These are phyloP conservation scores for Adansonia madagascariensis DNA, from an alignment of 441 rosid species.

Conservation along the genomic window DNA sequence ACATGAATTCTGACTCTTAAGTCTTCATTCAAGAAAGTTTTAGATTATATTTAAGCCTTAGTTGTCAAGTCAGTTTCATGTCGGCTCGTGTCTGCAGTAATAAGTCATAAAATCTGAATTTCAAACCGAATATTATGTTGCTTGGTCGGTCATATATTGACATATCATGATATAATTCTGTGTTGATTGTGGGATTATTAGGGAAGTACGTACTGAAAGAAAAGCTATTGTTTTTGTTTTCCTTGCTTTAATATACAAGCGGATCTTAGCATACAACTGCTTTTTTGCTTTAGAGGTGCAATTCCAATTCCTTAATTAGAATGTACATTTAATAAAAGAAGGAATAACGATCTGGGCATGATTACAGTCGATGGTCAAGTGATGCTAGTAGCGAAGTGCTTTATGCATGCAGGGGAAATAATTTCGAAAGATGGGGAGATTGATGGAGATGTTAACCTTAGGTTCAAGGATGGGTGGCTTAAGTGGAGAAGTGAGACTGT, in stretches of 20 bases:
- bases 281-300: not conserved
- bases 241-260: not conserved
- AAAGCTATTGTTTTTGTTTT: not conserved
- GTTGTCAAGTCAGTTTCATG: not conserved
- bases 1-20: slow-evolving; percentile 5
- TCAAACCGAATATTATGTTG: not conserved
- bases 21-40: not conserved
- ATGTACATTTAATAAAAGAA: no score
- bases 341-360: no score
- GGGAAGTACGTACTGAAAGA: not conserved
- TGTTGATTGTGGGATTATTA: not conserved
- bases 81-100: not conserved
- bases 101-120: not conserved
- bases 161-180: not conserved
- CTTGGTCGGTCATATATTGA: not conserved
- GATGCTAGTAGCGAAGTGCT: no score
- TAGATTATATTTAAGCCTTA: not conserved
- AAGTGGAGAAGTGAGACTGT: no score
- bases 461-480: no score
- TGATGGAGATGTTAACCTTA: no score
- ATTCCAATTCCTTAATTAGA: no score
- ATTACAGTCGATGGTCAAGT: no score
- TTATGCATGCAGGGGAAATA: no score
- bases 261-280: not conserved
- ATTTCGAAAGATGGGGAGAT: no score